These are phyloP conservation scores for Microdochium nivale DNA, from an alignment of 2,329 filamentous ascomycete species.

Conservation along the genomic window DNA sequence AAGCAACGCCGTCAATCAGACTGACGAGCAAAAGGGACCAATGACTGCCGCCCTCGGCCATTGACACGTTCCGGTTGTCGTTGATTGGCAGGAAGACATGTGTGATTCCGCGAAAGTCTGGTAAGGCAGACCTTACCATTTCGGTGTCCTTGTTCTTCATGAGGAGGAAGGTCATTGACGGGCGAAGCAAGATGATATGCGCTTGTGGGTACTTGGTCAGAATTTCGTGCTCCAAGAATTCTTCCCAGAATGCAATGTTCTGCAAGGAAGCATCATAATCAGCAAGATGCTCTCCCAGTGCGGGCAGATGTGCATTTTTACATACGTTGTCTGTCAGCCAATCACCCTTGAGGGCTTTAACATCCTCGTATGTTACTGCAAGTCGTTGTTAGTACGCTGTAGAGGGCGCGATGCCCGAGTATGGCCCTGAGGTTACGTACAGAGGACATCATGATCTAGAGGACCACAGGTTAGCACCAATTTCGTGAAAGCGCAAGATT, in stretches of 20 bases:
- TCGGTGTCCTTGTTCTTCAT: constrained; percentile 60
- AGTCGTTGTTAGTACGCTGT: constrained; percentile 7
- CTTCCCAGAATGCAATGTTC: constrained; percentile 98
- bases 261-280: constrained; percentile 25
- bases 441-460: constrained; percentile 26
- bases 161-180: constrained; percentile 86
- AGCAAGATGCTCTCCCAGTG: constrained; percentile 6
- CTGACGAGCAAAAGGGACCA: constrained; percentile 92
- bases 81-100: constrained; percentile 97
- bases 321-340: constrained; percentile 94
- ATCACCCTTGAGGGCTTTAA: constrained; percentile 80
- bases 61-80: constrained; percentile 66
- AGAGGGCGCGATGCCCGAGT: not conserved
- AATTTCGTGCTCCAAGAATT: constrained; percentile 87
- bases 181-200: constrained; percentile 82
- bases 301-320: constrained; percentile 7
- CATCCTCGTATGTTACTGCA: constrained; percentile 78
- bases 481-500: not conserved
- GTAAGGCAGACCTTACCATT: constrained; percentile 58
- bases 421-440: constrained; percentile 13
- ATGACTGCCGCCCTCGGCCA: constrained; percentile 85
- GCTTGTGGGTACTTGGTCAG: constrained; percentile 72
- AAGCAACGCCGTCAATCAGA: constrained; percentile 80
- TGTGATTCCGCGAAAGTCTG: constrained; percentile 70
- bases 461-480: constrained; percentile 8